Evolutionary conservation across 1,284 basidiomycete species (phyloP).

Genomic region (Ganoderma multipileum): DNA sequence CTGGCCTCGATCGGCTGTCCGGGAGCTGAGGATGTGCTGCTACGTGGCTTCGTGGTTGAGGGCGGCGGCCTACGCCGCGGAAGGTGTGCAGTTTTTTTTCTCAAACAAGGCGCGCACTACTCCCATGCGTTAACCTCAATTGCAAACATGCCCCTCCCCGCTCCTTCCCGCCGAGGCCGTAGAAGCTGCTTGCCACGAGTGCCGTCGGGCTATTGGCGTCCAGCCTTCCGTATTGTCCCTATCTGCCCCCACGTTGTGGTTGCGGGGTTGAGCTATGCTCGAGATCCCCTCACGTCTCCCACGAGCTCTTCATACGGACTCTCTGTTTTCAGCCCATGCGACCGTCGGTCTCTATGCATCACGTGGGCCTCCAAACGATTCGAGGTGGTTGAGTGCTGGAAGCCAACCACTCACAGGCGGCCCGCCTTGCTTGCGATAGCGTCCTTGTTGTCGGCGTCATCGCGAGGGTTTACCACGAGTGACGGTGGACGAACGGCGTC

Average conservation of each 20-base stretch:
- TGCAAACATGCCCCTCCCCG: neutral
- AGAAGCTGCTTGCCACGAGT: neutral
- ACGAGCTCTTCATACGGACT: neutral
- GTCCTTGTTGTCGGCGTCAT: neutral
- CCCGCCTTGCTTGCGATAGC: neutral
- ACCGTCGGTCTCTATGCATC: neutral
- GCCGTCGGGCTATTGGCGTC: neutral
- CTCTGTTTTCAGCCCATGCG: neutral
- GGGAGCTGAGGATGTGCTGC: no score
- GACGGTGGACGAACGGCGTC: neutral
- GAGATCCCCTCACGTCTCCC: neutral
- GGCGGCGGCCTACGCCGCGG: neutral
- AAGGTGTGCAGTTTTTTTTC: conserved; percentile 1
- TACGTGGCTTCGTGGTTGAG: neutral
- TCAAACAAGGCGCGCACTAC: neutral
- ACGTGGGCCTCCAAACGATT: neutral
- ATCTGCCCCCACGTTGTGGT: neutral
- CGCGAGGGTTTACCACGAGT: neutral
- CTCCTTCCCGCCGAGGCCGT: neutral
- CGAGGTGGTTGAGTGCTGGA: neutral
- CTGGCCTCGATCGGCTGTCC: no score
- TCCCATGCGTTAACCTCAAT: neutral
- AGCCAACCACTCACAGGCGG: neutral
- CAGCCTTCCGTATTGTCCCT: neutral
- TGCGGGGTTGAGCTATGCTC: neutral